Evolutionary conservation across 345 rosid genomes (phyloP), one percentile per base, ranked within the genome.

Genomic region (Balakata baccata): DNA sequence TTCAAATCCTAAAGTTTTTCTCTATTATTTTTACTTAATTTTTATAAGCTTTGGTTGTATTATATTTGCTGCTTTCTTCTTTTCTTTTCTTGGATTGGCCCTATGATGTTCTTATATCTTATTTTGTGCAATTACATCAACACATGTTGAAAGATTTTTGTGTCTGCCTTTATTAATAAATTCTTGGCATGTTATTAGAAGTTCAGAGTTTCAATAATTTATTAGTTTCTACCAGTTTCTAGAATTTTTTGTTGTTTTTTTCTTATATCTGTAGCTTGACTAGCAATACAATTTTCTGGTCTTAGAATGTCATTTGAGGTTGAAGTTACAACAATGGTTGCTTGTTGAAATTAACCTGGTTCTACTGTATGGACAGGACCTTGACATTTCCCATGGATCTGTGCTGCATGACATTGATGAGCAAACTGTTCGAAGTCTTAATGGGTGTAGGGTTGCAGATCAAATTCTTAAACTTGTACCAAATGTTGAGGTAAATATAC

Each of bases 361-460:
- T 10, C 53, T 52, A 52, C 23, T 53, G n/a, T n/a, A 10, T 53
- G 6, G 49, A 69, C 70, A 78, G 81, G 77, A 78, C 47, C 70
- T 78, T 38, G 81, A 78, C 67, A 78, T 78, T 12, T 78, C 81
- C 41, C 25, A 62, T 61, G 70, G 49, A 16, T 70, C 76, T 59
- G 72, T 72, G 63, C 71, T 77, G 38, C 50, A 13, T 52, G 64
- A 67, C 14, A 41, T 77, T 50, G 80, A 77, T 72, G 76, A 72
- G 76, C 76, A 59, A 60, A 72, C 76, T 50, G 76, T 77, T 72
- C 72, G 76, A 53, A 75, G 79, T 65, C 79, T 80, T 10, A 80
- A 75, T 72, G 83, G 83, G 6, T 76, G 79, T 29, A 75, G 80
- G 61, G 83, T 80, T 52, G 73, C 83, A 10, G 83, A 80, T 59